These are phyloP conservation scores for Alternaria novae-zelandiae DNA, from an alignment of 2,329 filamentous ascomycete genomes.

Conservation along the genomic window DNA sequence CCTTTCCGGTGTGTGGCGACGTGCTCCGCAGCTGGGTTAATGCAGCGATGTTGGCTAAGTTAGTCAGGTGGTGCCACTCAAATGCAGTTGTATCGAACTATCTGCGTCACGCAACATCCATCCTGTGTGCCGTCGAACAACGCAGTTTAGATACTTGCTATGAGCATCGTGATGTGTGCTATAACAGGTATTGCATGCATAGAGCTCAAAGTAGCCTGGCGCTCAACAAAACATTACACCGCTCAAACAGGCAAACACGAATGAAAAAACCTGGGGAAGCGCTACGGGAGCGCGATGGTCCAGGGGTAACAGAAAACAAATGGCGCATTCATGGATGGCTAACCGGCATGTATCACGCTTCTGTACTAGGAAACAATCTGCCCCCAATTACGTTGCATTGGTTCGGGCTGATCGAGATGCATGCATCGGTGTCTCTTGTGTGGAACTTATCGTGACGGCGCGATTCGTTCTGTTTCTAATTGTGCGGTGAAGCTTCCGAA, in stretches of 20 bases:
- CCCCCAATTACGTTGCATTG: conserved; percentile 35
- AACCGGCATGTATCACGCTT: conserved; percentile 26
- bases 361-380: conserved; percentile 32
- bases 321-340: conserved; percentile 27
- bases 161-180: conserved; percentile 17
- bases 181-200: conserved; percentile 26
- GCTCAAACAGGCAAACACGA: conserved; percentile 19
- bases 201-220: conserved; percentile 25
- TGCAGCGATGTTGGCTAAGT: conserved; percentile 12
- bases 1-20: conserved; percentile 27
- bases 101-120: conserved; percentile 16
- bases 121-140: conserved; percentile 11
- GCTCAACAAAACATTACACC: conserved; percentile 29
- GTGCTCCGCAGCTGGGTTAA: conserved; percentile 19
- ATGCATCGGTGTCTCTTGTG: conserved; percentile 36
- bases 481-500: conserved; percentile 38
- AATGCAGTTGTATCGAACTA: conserved; percentile 3
- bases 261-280: conserved; percentile 29
- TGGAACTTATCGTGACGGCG: conserved; percentile 34
- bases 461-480: conserved; percentile 37
- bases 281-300: conserved; percentile 10
- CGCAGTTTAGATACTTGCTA: conserved; percentile 2
- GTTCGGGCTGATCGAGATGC: conserved; percentile 41
- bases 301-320: conserved; percentile 20
- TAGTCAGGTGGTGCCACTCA: conserved; percentile 23